These are phyloP conservation scores for Filosporella fistucella DNA, from an alignment of 495 filamentous ascomycete species.

Conservation along the genomic window DNA sequence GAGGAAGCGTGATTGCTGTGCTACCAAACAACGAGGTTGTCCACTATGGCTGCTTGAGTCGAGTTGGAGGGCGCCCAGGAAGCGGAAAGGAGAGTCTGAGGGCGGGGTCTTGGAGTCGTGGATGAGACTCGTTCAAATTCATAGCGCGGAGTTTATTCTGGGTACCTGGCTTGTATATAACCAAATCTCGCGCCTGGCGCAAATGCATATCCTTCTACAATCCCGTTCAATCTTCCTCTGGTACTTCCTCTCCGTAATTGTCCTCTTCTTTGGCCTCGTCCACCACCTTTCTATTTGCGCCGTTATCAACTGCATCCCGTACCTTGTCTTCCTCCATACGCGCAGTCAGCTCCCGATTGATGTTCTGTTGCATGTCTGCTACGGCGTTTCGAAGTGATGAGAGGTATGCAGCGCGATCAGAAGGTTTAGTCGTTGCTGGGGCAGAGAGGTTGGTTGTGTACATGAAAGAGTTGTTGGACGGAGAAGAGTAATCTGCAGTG, in stretches of 20 bases:
- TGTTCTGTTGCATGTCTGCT: slow-evolving; percentile 57
- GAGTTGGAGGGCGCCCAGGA: slow-evolving; percentile 21
- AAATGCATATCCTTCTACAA: slow-evolving; percentile 3
- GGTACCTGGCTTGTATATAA: slow-evolving; percentile 2
- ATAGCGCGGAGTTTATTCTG: slow-evolving; percentile 16
- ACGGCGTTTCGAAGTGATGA: slow-evolving; percentile 56
- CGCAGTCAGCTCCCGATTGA: slow-evolving; percentile 80
- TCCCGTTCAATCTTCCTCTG: slow-evolving; percentile 40
- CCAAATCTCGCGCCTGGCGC: neutral
- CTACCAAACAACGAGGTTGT: slow-evolving; percentile 61
- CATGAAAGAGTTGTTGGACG: slow-evolving; percentile 39
- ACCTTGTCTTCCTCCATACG: slow-evolving; percentile 81
- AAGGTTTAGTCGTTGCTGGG: slow-evolving; percentile 30
- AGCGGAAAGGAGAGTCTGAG: slow-evolving; percentile 15
- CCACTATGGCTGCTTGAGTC: slow-evolving; percentile 75
- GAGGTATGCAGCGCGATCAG: slow-evolving; percentile 64
- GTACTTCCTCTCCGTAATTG: slow-evolving; percentile 79
- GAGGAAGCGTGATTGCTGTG: slow-evolving; percentile 73
- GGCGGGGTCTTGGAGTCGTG: slow-evolving; percentile 4
- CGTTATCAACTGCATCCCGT: slow-evolving; percentile 23
- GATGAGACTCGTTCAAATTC: neutral
- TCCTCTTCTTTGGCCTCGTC: slow-evolving; percentile 71
- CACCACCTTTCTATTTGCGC: slow-evolving; percentile 20
- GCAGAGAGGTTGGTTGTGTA: slow-evolving; percentile 39
- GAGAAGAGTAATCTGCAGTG: slow-evolving; percentile 54